Conservation (phyloP, 2,329 filamentous ascomycete genomes). For the Dothidotthia symphoricarpi region DNA sequence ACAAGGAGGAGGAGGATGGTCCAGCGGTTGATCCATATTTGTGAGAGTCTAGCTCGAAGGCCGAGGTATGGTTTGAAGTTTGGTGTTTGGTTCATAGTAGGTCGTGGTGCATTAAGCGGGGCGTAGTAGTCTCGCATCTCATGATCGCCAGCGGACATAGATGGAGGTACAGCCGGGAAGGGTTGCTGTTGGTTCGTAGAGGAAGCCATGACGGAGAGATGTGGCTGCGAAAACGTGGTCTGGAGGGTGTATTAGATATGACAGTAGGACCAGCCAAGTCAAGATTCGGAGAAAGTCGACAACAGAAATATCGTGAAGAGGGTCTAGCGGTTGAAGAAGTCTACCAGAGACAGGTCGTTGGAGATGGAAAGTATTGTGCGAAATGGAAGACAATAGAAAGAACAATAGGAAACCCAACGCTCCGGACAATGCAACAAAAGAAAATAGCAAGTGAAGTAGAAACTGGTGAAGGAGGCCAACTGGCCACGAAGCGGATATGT, state of each 20-base stretch:
- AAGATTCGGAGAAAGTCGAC: conserved; percentile 2
- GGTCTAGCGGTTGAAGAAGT: conserved; percentile 23
- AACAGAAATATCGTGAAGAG: conserved; percentile 10
- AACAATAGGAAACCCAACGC: conserved; percentile 24
- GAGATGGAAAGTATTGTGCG: conserved; percentile 20
- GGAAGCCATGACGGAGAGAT: conserved; percentile 46
- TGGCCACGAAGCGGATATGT: conserved; percentile 26
- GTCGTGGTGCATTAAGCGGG: conserved; percentile 55
- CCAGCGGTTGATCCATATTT: conserved; percentile 98
- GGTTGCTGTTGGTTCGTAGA: conserved; percentile 54
- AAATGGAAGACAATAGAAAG: conserved; percentile 26
- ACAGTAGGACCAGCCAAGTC: not conserved
- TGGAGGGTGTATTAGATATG: conserved; percentile 33
- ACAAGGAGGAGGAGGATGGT: conserved; percentile 85
- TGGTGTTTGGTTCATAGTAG: conserved; percentile 61
- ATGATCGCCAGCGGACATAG: conserved; percentile 61
- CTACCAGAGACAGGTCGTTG: conserved; percentile 31
- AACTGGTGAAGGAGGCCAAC: conserved; percentile 15
- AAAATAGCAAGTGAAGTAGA: conserved; percentile 23
- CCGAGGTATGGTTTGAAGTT: conserved; percentile 88
- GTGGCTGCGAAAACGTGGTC: conserved; percentile 34
- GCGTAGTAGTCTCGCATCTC: conserved; percentile 62
- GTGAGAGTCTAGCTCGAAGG: conserved; percentile 82
- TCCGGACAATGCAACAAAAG: conserved; percentile 42
- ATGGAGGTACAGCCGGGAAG: conserved; percentile 57